A percentile compares a stretch with the other conserved stretches of the same genome.
These are phyloP conservation scores for Metarhizium brunneum DNA, from an alignment of 2,329 filamentous ascomycete species.

Conservation along the genomic window DNA sequence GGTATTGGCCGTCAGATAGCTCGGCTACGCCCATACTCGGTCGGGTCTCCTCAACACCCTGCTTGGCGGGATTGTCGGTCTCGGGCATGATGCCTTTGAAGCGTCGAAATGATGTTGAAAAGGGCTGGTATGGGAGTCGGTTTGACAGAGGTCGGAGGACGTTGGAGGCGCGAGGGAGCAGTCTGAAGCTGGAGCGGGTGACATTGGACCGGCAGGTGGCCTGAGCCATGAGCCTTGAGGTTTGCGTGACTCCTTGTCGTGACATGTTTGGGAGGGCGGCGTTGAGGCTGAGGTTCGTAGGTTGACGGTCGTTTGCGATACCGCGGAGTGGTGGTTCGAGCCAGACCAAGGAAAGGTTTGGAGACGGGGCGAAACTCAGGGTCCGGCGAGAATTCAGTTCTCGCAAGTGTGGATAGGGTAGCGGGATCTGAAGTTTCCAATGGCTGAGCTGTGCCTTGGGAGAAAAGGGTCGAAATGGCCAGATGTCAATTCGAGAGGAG, in stretches of 20 bases:
- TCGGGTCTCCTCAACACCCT: slow-evolving; percentile 26
- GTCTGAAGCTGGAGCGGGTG: slow-evolving; percentile 13
- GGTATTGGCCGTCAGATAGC: slow-evolving; percentile 63
- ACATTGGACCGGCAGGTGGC: slow-evolving; percentile 18
- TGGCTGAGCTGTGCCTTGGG: background rate
- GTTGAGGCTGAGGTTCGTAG: background rate
- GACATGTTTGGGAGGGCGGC: slow-evolving; percentile 16
- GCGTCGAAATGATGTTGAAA: slow-evolving; percentile 20
- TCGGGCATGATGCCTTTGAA: slow-evolving; percentile 50
- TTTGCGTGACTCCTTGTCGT: slow-evolving; percentile 23
- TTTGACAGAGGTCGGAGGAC: background rate
- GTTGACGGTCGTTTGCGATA: background rate
- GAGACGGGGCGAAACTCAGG: background rate
- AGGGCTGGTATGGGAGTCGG: slow-evolving; percentile 6
- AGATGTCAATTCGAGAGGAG: background rate
- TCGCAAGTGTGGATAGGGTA: background rate
- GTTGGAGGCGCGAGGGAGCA: slow-evolving; percentile 4
- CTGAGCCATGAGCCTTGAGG: slow-evolving; percentile 28
- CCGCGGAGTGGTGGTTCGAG: background rate
- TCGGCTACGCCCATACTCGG: slow-evolving; percentile 45
- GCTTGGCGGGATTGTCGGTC: slow-evolving; percentile 41
- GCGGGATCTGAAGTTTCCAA: background rate
- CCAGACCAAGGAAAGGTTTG: background rate
- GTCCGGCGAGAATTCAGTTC: background rate
- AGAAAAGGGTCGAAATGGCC: background rate